Conservation (phyloP, 805 yeast species). For the Candida schatavii region DNA sequence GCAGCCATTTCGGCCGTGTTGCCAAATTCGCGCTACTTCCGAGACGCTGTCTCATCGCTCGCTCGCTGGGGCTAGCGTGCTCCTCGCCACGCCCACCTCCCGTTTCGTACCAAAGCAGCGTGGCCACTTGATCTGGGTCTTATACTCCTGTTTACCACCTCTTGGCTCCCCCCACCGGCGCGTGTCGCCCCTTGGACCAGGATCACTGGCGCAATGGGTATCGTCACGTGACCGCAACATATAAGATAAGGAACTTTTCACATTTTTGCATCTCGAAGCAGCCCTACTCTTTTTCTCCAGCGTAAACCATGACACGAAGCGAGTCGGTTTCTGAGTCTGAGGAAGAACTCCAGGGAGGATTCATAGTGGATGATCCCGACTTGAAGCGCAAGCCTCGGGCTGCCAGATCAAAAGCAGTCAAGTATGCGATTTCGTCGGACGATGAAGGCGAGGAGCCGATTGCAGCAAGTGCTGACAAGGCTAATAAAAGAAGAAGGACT, state of each 20-base stretch:
- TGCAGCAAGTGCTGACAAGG: neutral
- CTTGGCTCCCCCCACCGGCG: too few relatives aligned
- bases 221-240: neutral
- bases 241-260: slow-evolving; percentile 1
- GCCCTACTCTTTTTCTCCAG: neutral
- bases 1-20: too few relatives aligned
- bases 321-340: slow-evolving; percentile 1
- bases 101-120: too few relatives aligned
- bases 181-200: too few relatives aligned
- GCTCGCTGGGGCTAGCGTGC: too few relatives aligned
- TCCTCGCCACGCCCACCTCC: too few relatives aligned
- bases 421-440: slow-evolving; percentile 4
- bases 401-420: neutral
- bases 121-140: too few relatives aligned
- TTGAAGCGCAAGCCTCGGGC: neutral
- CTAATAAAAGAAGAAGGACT: neutral
- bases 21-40: too few relatives aligned
- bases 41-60: too few relatives aligned
- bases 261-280: too few relatives aligned
- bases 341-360: slow-evolving; percentile 33
- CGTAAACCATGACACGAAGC: slow-evolving; percentile 1
- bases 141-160: too few relatives aligned
- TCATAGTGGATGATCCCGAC: slow-evolving; percentile 35
- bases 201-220: too few relatives aligned
- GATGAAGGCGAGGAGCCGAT: slow-evolving; percentile 4